Percentiles rank a stretch among this genome's conserved stretches.
Conservation (phyloP, 2,329 filamentous ascomycete species). For the Exophiala spinifera region DNA sequence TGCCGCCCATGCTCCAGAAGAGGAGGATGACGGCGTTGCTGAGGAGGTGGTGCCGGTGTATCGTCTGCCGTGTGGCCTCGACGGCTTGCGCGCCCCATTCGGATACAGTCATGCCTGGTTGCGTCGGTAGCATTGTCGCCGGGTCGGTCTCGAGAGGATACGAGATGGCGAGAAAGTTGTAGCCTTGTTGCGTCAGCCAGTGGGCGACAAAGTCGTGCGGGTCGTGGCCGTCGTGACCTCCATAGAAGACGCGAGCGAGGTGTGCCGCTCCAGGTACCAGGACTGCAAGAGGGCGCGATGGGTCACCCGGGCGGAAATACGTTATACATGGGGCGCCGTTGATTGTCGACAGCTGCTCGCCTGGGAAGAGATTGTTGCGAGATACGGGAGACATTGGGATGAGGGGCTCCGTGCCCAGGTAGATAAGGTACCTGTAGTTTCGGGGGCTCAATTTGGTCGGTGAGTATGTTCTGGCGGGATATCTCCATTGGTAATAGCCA, state of each 20-base stretch:
- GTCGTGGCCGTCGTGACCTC: background rate
- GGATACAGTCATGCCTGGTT: slow-evolving; percentile 1
- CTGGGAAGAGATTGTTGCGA: background rate
- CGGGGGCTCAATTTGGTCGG: background rate
- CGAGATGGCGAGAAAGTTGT: slow-evolving; percentile 4
- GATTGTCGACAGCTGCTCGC: background rate
- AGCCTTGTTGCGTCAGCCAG: background rate
- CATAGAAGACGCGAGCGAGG: slow-evolving; percentile 6
- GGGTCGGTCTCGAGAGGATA: slow-evolving; percentile 4
- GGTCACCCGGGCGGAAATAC: slow-evolving; percentile 2
- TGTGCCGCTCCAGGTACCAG: slow-evolving; percentile 7
- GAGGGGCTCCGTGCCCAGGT: too few species aligned
- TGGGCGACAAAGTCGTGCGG: slow-evolving; percentile 1
- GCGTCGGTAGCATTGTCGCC: background rate
- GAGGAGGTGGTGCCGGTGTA: background rate
- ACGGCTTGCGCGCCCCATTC: slow-evolving; percentile 5
- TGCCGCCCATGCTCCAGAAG: slow-evolving; percentile 7
- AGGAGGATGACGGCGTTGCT: background rate
- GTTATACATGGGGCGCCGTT: slow-evolving; percentile 6
- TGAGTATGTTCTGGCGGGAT: too few species aligned
- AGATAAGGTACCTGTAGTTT: too few species aligned
- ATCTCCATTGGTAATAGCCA: too few species aligned
- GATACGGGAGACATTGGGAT: background rate
- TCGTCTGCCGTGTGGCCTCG: background rate
- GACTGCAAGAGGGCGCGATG: background rate